A percentile compares a stretch with the other conserved stretches of the same genome.
These are phyloP conservation scores for Protoeuglena noctilucae DNA, from an alignment of 139 green algal species.

Conservation along the genomic window DNA sequence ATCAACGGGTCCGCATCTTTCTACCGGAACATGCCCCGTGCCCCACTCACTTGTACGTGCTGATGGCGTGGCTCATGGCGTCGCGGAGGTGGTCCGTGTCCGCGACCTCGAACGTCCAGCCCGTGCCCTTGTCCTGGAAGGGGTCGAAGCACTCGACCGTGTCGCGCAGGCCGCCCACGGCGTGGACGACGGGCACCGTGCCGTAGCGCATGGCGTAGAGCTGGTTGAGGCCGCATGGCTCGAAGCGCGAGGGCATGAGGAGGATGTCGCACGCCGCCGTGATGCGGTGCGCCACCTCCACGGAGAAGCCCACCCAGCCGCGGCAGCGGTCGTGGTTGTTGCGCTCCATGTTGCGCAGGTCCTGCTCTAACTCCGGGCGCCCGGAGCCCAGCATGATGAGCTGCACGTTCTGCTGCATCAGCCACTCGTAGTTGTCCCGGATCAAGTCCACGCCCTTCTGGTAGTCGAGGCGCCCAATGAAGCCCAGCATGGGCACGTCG, in stretches of 20 bases:
- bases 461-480: constrained; percentile 37
- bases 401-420: constrained; percentile 66
- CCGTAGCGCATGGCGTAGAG: constrained; percentile 22
- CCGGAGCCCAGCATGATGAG: constrained; percentile 87
- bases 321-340: constrained; percentile 39
- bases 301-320: constrained; percentile 83
- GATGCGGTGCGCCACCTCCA: constrained; percentile 79
- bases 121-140: constrained; percentile 57
- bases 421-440: constrained; percentile 64
- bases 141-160: not conserved
- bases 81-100: constrained; percentile 44
- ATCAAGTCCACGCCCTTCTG: constrained; percentile 99
- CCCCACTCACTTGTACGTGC: no score
- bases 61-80: constrained; percentile 43
- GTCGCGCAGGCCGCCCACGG: constrained; percentile 29
- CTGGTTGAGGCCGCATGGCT: constrained; percentile 24
- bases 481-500: constrained; percentile 36
- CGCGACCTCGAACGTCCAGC: constrained; percentile 55
- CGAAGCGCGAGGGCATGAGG: constrained; percentile 41
- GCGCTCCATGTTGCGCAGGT: constrained; percentile 29
- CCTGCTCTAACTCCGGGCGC: constrained; percentile 67
- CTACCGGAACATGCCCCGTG: no score
- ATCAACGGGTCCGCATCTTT: no score
- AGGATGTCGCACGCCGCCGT: constrained; percentile 54
- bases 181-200: constrained; percentile 31